phyloP scores from a whole-genome alignment of 345 rosid species.

The Boechera retrofracta region DNA sequence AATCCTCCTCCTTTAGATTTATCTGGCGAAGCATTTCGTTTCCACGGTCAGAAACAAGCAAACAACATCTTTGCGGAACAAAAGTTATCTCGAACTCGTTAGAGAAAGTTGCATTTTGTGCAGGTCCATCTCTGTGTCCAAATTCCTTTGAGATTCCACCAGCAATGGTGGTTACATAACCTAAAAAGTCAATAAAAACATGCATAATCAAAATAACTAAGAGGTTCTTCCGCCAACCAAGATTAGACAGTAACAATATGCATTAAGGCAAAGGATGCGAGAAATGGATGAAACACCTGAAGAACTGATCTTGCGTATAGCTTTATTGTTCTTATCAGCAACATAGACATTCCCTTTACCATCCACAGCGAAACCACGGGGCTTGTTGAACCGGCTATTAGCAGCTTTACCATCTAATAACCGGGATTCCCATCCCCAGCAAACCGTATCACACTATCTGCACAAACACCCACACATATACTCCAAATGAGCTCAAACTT shows the following conservation, averaged over 20 bases:
- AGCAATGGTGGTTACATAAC: constrained; percentile 65
- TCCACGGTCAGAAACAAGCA: constrained; percentile 71
- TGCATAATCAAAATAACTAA: background rate
- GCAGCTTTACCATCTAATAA: constrained; percentile 57
- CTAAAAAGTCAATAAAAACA: constrained; percentile 37
- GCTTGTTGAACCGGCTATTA: constrained; percentile 56
- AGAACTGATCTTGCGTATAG: constrained; percentile 63
- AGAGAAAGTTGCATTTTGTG: constrained; percentile 75
- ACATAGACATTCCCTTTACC: constrained; percentile 70
- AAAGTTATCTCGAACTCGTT: constrained; percentile 60
- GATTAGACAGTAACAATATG: background rate
- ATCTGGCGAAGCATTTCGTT: constrained; percentile 62
- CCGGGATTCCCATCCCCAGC: constrained; percentile 55
- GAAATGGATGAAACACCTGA: constrained; percentile 49
- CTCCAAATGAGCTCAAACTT: background rate
- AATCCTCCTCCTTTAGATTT: constrained; percentile 67
- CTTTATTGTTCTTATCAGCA: constrained; percentile 61
- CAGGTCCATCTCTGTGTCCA: constrained; percentile 69
- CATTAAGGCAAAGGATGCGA: constrained; percentile 4
- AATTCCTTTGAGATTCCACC: constrained; percentile 50
- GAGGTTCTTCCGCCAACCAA: background rate
- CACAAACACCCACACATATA: constrained; percentile 15
- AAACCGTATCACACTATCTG: constrained; percentile 53
- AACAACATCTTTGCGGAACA: constrained; percentile 58
- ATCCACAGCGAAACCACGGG: constrained; percentile 63